Percentiles rank a stretch among this genome's conserved stretches.
Conservation (phyloP, 1,284 basidiomycete genomes). For the Agaricales sp. region DNA sequence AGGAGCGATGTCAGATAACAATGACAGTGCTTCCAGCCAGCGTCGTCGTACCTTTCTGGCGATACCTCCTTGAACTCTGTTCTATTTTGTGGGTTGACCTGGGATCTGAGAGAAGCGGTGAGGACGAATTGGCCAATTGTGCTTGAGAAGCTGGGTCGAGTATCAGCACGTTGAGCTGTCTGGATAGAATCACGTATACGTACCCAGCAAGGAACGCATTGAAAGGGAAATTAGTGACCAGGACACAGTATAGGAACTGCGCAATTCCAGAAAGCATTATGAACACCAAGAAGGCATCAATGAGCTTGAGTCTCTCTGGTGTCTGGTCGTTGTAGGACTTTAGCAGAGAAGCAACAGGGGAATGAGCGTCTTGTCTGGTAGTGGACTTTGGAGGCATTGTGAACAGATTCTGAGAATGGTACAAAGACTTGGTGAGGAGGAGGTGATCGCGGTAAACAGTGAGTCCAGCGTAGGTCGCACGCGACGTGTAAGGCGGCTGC, state of each 20-base stretch:
- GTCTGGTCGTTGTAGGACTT: conserved; percentile 74
- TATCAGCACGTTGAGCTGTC: conserved; percentile 2
- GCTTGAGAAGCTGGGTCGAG: conserved; percentile 81
- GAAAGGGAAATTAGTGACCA: conserved; percentile 92
- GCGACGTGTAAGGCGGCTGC: conserved; percentile 16
- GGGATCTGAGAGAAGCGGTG: conserved; percentile 83
- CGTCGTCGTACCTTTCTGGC: conserved; percentile 70
- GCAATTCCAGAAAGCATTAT: conserved; percentile 84
- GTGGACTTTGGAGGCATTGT: conserved; percentile 24
- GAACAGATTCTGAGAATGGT: conserved; percentile 20
- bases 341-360: conserved; percentile 54
- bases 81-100: conserved; percentile 83
- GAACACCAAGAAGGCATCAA: conserved; percentile 90
- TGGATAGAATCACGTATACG: conserved; percentile 17
- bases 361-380: conserved; percentile 18
- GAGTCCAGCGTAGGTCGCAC: conserved; percentile 12
- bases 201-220: conserved; percentile 96
- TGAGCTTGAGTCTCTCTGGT: conserved; percentile 80
- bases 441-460: conserved; percentile 16
- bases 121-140: conserved; percentile 96
- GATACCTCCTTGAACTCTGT: conserved; percentile 84
- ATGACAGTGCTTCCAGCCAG: not conserved
- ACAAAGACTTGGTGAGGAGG: too few relatives aligned
- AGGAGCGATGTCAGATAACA: conserved; percentile 3
- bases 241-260: conserved; percentile 88